These are phyloP conservation scores for Blastocystis sp. DNA, from an alignment of 352 stramenopile genomes.

Conservation along the genomic window DNA sequence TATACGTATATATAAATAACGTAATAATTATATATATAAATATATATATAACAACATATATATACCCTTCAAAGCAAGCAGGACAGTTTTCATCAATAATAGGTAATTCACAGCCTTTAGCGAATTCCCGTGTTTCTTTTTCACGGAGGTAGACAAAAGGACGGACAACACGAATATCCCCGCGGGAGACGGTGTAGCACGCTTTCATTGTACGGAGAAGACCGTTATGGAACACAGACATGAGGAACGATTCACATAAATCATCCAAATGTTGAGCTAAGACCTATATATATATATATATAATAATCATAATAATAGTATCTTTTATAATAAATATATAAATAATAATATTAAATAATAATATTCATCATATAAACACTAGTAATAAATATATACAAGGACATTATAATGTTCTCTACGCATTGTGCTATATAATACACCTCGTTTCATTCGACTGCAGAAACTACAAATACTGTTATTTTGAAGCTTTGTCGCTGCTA, in stretches of 20 bases:
- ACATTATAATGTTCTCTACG: constrained; percentile 74
- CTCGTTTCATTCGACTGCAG: constrained; percentile 85
- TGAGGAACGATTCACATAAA: constrained; percentile 86
- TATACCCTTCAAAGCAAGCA: constrained; percentile 78
- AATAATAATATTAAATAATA: constrained; percentile 1
- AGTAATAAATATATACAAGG: constrained; percentile 37
- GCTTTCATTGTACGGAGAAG: constrained; percentile 93
- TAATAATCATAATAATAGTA: no score
- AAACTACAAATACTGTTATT: constrained; percentile 76
- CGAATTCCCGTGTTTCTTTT: constrained; percentile 69
- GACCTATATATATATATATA: constrained; percentile 61
- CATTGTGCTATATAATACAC: constrained; percentile 80
- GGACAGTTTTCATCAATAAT: constrained; percentile 97
- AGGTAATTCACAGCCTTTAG: constrained; percentile 62
- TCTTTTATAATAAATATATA: neutral
- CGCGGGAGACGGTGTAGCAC: constrained; percentile 81
- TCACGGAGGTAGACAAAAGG: constrained; percentile 83
- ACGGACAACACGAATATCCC: constrained; percentile 76
- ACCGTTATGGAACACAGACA: constrained; percentile 91
- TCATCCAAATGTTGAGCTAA: constrained; percentile 90
- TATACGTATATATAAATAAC: no score
- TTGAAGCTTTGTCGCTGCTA: constrained; percentile 59
- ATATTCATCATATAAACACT: constrained; percentile 34
- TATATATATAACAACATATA: neutral
- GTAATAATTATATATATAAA: no score